Base-by-base conservation (phyloP, 257 asterid genomes). In the Nemophila menziesii region DNA sequence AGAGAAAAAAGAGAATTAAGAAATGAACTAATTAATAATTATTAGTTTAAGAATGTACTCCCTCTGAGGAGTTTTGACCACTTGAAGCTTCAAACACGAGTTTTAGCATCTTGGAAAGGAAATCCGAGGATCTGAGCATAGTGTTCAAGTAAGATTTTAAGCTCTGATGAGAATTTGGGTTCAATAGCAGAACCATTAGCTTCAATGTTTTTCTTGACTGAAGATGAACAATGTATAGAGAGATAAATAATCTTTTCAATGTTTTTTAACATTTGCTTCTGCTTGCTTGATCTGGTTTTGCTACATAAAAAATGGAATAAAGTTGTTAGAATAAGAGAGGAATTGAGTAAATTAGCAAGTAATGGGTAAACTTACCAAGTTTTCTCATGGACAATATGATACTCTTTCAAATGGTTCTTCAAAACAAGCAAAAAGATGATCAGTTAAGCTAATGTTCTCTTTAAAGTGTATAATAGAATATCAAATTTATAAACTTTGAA, bases 371-470 rank as follows among this genome's bases (percentile, higher is more conserved):
- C 26, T 46, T 63, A 90, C 99, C 99, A 58, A 56, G 68, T 53
- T 69, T 64, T 74, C 84, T 59, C 50, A 61, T 1, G 92, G 87
- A 44, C 66, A 69, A 67, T 61, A 79, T 29, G 94, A 71, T 24
- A 63, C 76, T 66, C 80, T 93, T 68, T 79, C 79, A 53, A 77
- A 85, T 62, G 94, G 94, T 47, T 82, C 99, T 90, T 87, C 54
- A 64, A 57, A 7, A 67, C 57, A 74, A 46, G 46, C 48, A n/a
- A n/a, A n/a, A n/a, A n/a, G n/a, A n/a, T n/a, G n/a, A n/a, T n/a
- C n/a, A n/a, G n/a, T n/a, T n/a, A n/a, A n/a, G n/a, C n/a, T n/a
- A n/a, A n/a, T n/a, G n/a, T n/a, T n/a, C n/a, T n/a, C n/a, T n/a
- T n/a, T n/a, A n/a, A n/a, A 29, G 1, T 29, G 36, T 13, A 29